phyloP scores from a whole-genome alignment of 805 yeast species.

The Starmerella vaccinii region DNA sequence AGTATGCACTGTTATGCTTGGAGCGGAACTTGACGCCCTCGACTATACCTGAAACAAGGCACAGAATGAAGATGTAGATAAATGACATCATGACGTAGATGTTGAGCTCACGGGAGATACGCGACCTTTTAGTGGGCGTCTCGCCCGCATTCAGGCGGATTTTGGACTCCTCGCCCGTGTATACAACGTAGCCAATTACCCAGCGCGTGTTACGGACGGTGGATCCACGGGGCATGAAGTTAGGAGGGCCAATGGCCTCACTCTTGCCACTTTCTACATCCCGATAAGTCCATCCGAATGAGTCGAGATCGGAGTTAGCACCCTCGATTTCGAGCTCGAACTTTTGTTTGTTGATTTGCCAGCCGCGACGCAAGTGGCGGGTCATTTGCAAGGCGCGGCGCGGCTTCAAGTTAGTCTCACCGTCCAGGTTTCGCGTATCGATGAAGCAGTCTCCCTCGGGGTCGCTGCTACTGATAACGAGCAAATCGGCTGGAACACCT shows the following conservation, averaged over 20 bases:
- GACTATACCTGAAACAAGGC: slow-evolving; percentile 59
- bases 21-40: slow-evolving; percentile 54
- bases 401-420: slow-evolving; percentile 64
- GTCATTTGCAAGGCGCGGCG: slow-evolving; percentile 49
- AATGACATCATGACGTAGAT: slow-evolving; percentile 57
- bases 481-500: slow-evolving; percentile 67
- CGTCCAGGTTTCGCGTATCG: slow-evolving; percentile 63
- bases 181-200: slow-evolving; percentile 64
- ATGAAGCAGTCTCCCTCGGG: slow-evolving; percentile 58
- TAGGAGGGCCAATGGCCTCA: slow-evolving; percentile 54
- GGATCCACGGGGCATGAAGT: slow-evolving; percentile 60
- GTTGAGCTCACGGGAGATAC: slow-evolving; percentile 56
- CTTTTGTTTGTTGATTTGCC: slow-evolving; percentile 47
- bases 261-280: slow-evolving; percentile 30
- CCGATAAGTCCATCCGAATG: slow-evolving; percentile 56
- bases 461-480: slow-evolving; percentile 58
- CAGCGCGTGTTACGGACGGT: slow-evolving; percentile 65
- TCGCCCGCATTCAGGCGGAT: slow-evolving; percentile 69
- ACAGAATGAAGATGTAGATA: slow-evolving; percentile 47
- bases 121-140: slow-evolving; percentile 63
- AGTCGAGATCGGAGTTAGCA: slow-evolving; percentile 56
- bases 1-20: slow-evolving; percentile 38
- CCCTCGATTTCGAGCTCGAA: slow-evolving; percentile 62
- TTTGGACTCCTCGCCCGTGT: slow-evolving; percentile 67
- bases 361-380: slow-evolving; percentile 42